These are phyloP conservation scores for Brassica nigra DNA, from an alignment of 345 rosid genomes.

Conservation along the genomic window DNA sequence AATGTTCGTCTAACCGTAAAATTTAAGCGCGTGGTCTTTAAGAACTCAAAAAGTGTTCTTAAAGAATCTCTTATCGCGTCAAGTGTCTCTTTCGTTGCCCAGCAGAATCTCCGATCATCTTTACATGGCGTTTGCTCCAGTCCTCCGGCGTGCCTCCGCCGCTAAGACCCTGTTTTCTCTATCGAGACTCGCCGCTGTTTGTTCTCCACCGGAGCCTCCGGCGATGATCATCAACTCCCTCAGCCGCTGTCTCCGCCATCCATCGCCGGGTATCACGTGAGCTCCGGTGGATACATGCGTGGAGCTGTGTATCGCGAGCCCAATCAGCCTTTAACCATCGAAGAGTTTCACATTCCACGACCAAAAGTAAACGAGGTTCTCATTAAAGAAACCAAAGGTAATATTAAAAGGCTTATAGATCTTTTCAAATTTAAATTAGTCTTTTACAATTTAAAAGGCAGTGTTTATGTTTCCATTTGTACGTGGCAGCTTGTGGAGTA, in stretches of 20 bases:
- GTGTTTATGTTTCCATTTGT: background rate
- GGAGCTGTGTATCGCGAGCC: conserved; percentile 83
- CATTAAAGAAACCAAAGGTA: conserved; percentile 67
- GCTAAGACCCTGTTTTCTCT: conserved; percentile 23
- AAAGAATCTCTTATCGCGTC: background rate
- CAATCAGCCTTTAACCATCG: conserved; percentile 73
- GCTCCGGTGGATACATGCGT: conserved; percentile 76
- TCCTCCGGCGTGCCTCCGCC: conserved; percentile 38
- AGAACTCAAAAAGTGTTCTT: background rate
- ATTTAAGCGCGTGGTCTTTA: conserved; percentile 16
- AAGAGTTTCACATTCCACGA: conserved; percentile 81
- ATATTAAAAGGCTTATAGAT: background rate
- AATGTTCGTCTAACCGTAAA: too few species aligned
- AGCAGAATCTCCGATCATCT: conserved; percentile 8
- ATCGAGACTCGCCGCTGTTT: conserved; percentile 1
- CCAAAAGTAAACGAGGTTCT: conserved; percentile 87
- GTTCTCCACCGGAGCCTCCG: conserved; percentile 30
- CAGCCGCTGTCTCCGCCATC: conserved; percentile 29
- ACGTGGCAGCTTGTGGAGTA: conserved; percentile 73
- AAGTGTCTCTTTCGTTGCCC: conserved; percentile 7
- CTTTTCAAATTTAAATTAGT: too few species aligned
- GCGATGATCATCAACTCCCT: conserved; percentile 24
- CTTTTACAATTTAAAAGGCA: too few species aligned
- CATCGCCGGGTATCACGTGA: conserved; percentile 62
- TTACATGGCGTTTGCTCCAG: conserved; percentile 39